These are phyloP conservation scores for Diaporthe sp. DNA, from an alignment of 2,329 filamentous ascomycete species.

Conservation along the genomic window DNA sequence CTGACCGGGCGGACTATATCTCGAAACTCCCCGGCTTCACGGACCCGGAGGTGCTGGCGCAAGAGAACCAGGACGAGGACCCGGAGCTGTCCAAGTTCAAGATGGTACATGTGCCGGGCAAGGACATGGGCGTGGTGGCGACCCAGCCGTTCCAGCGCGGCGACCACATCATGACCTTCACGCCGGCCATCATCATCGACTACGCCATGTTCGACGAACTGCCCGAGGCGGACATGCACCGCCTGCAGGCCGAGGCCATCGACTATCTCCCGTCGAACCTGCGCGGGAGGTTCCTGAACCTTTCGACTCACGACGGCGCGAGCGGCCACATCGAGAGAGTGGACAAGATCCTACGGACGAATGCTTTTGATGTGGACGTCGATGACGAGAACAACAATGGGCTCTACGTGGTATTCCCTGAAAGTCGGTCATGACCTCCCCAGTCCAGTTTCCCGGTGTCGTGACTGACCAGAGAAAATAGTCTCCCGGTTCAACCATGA, in stretches of 20 bases:
- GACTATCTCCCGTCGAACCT: conserved; percentile 50
- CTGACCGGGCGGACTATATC: conserved; percentile 49
- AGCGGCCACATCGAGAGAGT: conserved; percentile 48
- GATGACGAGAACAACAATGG: conserved; percentile 48
- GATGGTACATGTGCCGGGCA: conserved; percentile 54
- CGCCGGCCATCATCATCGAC: conserved; percentile 55
- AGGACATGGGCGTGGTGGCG: conserved; percentile 55
- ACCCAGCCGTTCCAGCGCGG: conserved; percentile 51
- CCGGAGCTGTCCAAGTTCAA: conserved; percentile 46
- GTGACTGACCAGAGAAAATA: conserved; percentile 34
- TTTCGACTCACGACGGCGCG: conserved; percentile 52
- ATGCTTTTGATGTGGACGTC: conserved; percentile 55
- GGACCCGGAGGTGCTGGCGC: conserved; percentile 43
- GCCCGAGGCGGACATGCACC: conserved; percentile 44
- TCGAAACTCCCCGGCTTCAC: conserved; percentile 48
- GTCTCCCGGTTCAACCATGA: conserved; percentile 61
- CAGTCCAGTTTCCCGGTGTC: neutral
- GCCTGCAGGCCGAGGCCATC: conserved; percentile 51
- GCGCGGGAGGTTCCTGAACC: conserved; percentile 50
- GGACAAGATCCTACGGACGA: conserved; percentile 54
- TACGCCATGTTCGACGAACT: conserved; percentile 53
- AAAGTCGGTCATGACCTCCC: conserved; percentile 45
- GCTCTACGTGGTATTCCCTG: conserved; percentile 56
- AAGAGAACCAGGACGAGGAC: conserved; percentile 48
- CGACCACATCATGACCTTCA: conserved; percentile 55